phyloP scores from a whole-genome alignment of 306 rosid species.

The Fragaria vesca region DNA sequence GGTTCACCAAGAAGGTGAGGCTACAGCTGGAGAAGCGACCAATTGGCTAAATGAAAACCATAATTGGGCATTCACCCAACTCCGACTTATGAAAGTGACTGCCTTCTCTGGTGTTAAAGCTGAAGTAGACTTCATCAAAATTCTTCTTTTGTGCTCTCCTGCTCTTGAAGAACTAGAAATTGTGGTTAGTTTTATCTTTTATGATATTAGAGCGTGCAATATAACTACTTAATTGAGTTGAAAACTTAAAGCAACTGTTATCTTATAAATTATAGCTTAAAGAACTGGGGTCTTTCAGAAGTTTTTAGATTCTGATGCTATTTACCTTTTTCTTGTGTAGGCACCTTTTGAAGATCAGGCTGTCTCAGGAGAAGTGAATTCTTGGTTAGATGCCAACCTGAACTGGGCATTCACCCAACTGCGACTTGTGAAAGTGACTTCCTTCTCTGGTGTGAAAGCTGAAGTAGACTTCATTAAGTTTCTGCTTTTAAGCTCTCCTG shows the following conservation, averaged over 20 bases:
- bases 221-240: not conserved
- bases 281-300: not conserved
- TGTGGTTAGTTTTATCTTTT: conserved; percentile 37
- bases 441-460: conserved; percentile 14
- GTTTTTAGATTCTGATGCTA: not conserved
- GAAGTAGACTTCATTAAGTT: conserved; percentile 22
- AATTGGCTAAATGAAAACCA: conserved; percentile 33
- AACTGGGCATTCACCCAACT: conserved; percentile 37
- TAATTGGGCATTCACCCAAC: conserved; percentile 27
- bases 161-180: conserved; percentile 52
- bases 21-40: conserved; percentile 1
- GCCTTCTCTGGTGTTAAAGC: conserved; percentile 39
- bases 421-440: conserved; percentile 6
- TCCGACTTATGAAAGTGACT: conserved; percentile 45
- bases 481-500: conserved; percentile 42
- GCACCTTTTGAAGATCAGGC: not conserved
- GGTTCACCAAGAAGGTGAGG: conserved; percentile 44
- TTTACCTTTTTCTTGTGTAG: not conserved
- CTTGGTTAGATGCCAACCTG: conserved; percentile 27
- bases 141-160: conserved; percentile 56
- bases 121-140: conserved; percentile 51
- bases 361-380: not conserved
- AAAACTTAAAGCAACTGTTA: not conserved
- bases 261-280: not conserved
- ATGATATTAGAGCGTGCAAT: not conserved